These are phyloP conservation scores for Porcisia hertigi DNA, from an alignment of 208 protist species.

Conservation along the genomic window DNA sequence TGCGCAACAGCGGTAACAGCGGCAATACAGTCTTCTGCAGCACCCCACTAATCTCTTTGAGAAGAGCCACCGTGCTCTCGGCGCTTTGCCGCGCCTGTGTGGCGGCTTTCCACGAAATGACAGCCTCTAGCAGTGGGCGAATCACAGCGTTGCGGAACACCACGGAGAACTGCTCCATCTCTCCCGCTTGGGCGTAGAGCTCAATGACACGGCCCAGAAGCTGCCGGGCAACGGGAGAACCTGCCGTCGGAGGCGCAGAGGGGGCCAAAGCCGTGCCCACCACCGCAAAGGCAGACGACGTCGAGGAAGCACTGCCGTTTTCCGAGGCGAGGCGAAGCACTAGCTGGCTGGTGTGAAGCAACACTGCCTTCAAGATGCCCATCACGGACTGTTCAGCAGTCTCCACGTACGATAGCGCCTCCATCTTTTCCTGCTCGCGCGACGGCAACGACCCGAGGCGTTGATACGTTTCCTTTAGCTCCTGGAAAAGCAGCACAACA, in stretches of 20 bases:
- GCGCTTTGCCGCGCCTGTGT: constrained; percentile 74
- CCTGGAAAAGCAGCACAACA: constrained; percentile 32
- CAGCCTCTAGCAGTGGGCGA: constrained; percentile 53
- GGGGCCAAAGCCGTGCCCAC: not conserved
- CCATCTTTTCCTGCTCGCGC: constrained; percentile 24
- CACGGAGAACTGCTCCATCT: constrained; percentile 47
- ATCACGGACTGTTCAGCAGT: constrained; percentile 30
- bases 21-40: constrained; percentile 42
- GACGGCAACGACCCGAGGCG: constrained; percentile 21
- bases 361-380: constrained; percentile 28
- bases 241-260: not conserved
- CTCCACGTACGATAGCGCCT: constrained; percentile 20
- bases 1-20: constrained; percentile 57
- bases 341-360: constrained; percentile 25
- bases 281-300: not conserved
- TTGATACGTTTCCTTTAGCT: constrained; percentile 26
- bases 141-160: constrained; percentile 70
- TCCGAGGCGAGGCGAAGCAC: not conserved
- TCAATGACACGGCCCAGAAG: constrained; percentile 38
- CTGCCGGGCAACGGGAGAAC: constrained; percentile 9
- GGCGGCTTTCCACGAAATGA: constrained; percentile 82
- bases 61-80: constrained; percentile 54
- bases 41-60: constrained; percentile 44
- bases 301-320: not conserved
- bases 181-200: constrained; percentile 49